Evolutionary conservation across 768 basidiomycete genomes (phyloP).

Genomic region (Agaricus blazei): DNA sequence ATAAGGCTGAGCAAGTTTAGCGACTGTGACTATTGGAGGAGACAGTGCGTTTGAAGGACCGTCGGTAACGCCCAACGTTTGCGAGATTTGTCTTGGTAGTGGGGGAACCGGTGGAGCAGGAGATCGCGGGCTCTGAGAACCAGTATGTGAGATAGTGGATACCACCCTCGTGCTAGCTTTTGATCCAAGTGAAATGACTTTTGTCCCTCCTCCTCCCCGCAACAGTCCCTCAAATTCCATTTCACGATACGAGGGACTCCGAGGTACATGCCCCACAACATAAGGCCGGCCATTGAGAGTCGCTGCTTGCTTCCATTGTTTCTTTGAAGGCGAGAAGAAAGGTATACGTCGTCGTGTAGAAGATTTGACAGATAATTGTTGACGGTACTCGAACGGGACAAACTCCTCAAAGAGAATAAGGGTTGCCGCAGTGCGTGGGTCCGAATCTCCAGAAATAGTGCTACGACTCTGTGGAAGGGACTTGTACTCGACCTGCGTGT

Average conservation of each 20-base stretch:
- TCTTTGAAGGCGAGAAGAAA: slow-evolving; percentile 55
- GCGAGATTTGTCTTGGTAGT: slow-evolving; percentile 16
- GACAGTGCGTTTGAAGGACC: neutral
- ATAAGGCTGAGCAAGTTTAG: slow-evolving; percentile 17
- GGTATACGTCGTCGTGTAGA: slow-evolving; percentile 58
- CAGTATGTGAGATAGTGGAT: slow-evolving; percentile 11
- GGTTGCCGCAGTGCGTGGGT: slow-evolving; percentile 69
- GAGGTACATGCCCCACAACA: slow-evolving; percentile 54
- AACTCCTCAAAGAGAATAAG: slow-evolving; percentile 91
- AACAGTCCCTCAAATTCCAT: slow-evolving; percentile 78
- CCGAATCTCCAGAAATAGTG: slow-evolving; percentile 32
- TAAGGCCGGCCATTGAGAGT: slow-evolving; percentile 79
- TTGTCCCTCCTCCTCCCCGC: slow-evolving; percentile 44
- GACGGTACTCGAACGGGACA: slow-evolving; percentile 83
- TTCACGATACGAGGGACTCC: slow-evolving; percentile 50
- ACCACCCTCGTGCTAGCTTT: slow-evolving; percentile 18
- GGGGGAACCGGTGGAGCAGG: slow-evolving; percentile 15
- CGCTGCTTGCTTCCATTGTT: slow-evolving; percentile 78
- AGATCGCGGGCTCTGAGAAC: slow-evolving; percentile 4
- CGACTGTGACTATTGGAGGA: slow-evolving; percentile 6
- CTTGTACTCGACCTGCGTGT: slow-evolving; percentile 77
- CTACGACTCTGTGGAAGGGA: slow-evolving; percentile 48
- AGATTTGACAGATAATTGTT: slow-evolving; percentile 59
- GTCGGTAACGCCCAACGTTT: neutral
- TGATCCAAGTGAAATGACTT: slow-evolving; percentile 37